phyloP scores from a whole-genome alignment of 2,329 filamentous ascomycete species.

The Annulohypoxylon truncatum region DNA sequence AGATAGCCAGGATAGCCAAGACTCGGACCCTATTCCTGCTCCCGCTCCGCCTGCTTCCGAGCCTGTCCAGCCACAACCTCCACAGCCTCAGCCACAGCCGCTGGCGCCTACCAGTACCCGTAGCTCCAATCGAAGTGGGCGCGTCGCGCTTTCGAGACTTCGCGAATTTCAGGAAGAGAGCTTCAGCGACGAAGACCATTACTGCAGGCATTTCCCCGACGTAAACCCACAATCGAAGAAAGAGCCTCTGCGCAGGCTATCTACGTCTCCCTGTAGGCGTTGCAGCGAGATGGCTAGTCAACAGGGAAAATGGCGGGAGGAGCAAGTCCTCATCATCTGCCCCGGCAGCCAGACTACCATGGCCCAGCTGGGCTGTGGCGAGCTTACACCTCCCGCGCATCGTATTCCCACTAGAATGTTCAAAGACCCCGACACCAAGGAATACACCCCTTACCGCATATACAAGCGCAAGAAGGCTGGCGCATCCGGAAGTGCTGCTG shows the following conservation, averaged over 20 bases:
- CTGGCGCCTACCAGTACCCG: not conserved
- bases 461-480: conserved; percentile 68
- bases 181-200: not conserved
- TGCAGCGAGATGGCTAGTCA: conserved; percentile 64
- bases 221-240: not conserved
- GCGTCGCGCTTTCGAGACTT: not conserved
- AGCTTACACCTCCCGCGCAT: conserved; percentile 89
- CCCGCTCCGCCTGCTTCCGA: not conserved
- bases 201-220: not conserved
- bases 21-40: no score
- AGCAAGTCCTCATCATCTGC: conserved; percentile 77
- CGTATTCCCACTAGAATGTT: conserved; percentile 97
- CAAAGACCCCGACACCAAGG: conserved; percentile 80
- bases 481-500: conserved; percentile 41
- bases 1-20: not conserved
- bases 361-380: conserved; percentile 88
- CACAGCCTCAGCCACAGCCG: not conserved
- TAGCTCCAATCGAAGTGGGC: not conserved
- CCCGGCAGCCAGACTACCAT: conserved; percentile 90
- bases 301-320: conserved; percentile 71
- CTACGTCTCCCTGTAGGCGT: not conserved
- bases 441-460: conserved; percentile 81
- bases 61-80: not conserved
- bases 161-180: not conserved
- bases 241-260: not conserved